Base-by-base conservation (phyloP, 1,284 basidiomycete genomes). In the Puccinia novopanici region DNA sequence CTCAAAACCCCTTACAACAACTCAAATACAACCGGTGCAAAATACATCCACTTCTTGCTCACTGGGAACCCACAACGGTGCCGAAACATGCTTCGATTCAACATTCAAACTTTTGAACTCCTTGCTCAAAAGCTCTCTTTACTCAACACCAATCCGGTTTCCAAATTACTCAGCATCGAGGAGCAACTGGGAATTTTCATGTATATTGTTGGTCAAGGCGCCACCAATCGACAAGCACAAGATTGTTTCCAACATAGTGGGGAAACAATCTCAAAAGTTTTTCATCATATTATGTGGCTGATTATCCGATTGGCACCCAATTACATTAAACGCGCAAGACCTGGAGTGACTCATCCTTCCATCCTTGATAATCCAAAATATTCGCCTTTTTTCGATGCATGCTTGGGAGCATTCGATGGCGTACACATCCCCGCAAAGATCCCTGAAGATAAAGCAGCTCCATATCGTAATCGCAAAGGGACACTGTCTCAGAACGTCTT, bases 341-440 rank as follows among this genome's bases (percentile, higher is more conserved):
- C 15, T n/a, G 24, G 17, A 12, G 3, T 34, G 5, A 70, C 48
- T 4, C 68, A 48, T 15, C 15, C 50, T 10, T 24, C 8, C 42
- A 74, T 83, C 82, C 61, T 72, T 70, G 59, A 52, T 48, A 86
- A 87, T 75, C 12, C 84, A 0, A 82, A 85, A 88, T 85, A 86
- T 59, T 86, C 78, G 75, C 87, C 87, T 15, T 88, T 84, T 73
- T 87, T 88, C 81, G 80, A 83, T 34, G 82, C 85, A 82, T 85
- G 84, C 10, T 61, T 88, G 68, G 86, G 86, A 37, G 87, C 71
- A 85, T 87, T 48, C 81, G 83, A 50, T n/a, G n/a, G n/a, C n/a
- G n/a, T n/a, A n/a, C n/a, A n/a, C n/a, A n/a, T n/a, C n/a, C n/a
- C n/a, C n/a, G 84, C 82, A 19, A 83, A 42, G 37, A 82, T 85